These are phyloP conservation scores for Coffea humblotiana DNA, from an alignment of 305 asterid genomes.

Conservation along the genomic window DNA sequence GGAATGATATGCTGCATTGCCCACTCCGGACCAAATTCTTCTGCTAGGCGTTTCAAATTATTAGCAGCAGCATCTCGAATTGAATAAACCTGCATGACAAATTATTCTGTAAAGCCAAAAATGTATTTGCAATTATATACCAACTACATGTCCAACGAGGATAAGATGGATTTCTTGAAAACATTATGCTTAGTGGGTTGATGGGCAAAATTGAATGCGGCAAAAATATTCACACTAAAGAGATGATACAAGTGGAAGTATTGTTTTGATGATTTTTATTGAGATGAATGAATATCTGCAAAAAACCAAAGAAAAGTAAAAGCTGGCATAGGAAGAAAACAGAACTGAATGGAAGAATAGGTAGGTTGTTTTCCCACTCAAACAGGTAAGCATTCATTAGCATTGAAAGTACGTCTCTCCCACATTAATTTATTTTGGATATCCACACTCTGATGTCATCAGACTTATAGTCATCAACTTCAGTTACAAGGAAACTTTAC, in stretches of 20 bases:
- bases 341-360: not conserved
- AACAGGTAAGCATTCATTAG: not conserved
- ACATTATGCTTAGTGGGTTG: not conserved
- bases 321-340: not conserved
- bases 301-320: not conserved
- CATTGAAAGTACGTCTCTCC: not conserved
- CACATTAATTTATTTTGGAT: not conserved
- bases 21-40: conserved; percentile 98
- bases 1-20: conserved; percentile 98
- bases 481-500: not conserved
- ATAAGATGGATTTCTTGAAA: not conserved
- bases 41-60: conserved; percentile 93
- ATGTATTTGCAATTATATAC: not conserved
- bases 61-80: conserved; percentile 98
- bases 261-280: not conserved
- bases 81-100: conserved; percentile 72
- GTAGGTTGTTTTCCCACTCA: not conserved
- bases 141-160: not conserved
- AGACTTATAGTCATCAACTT: not conserved
- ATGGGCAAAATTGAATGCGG: not conserved
- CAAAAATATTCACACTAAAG: not conserved
- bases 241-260: not conserved
- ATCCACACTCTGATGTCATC: not conserved
- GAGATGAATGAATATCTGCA: not conserved
- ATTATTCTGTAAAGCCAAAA: not conserved